phyloP scores from a whole-genome alignment of 2,329 filamentous ascomycete genomes.

The Trichoderma atrobrunneum region DNA sequence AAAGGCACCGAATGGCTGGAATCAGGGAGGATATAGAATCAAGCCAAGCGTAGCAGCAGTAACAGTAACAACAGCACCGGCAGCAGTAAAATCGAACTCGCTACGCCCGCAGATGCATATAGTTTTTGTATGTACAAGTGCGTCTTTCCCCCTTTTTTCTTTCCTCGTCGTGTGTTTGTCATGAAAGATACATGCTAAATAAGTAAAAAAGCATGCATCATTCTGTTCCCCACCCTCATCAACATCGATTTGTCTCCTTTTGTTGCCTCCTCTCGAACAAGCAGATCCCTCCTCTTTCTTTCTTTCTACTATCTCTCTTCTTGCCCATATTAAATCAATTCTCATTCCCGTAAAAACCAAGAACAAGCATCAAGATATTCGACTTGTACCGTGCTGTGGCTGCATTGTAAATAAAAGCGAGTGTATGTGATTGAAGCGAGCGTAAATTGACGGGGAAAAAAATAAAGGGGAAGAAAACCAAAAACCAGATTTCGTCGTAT shows the following conservation, averaged over 20 bases:
- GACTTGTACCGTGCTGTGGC: neutral
- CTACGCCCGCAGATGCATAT: slow-evolving; percentile 14
- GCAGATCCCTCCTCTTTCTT: neutral
- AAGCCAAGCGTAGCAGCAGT: neutral
- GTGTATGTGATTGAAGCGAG: neutral
- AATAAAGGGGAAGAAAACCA: neutral
- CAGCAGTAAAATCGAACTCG: neutral
- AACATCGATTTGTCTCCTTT: neutral
- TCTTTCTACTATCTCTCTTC: neutral
- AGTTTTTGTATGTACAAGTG: slow-evolving; percentile 11
- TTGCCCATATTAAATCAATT: neutral
- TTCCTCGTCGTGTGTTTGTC: neutral
- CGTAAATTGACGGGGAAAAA: neutral
- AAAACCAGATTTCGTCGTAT: slow-evolving; percentile 15
- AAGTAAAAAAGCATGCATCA: neutral
- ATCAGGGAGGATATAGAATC: neutral
- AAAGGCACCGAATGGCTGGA: neutral
- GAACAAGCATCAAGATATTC: neutral
- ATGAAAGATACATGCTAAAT: neutral
- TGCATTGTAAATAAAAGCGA: neutral
- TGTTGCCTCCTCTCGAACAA: neutral
- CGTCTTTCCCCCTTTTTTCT: neutral
- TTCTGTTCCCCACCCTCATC: neutral
- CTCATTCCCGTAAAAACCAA: neutral
- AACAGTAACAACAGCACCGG: neutral